Conservation (phyloP, 352 stramenopile genomes). For the Phytopythium mirpurense region DNA sequence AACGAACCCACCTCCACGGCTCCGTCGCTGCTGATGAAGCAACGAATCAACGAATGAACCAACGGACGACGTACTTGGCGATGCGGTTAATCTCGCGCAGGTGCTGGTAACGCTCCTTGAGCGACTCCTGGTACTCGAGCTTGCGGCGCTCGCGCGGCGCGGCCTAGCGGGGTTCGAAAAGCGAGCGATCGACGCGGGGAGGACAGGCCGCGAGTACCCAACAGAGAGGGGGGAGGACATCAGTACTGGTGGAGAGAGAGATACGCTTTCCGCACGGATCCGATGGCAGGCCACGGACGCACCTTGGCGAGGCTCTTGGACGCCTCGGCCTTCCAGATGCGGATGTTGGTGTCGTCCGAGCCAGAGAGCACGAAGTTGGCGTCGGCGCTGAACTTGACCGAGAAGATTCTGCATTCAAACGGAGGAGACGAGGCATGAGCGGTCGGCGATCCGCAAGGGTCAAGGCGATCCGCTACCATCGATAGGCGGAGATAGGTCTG, state of each 20-base stretch:
- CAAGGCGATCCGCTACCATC: too few species aligned
- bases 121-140: constrained; percentile 95
- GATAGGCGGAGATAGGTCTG: too few species aligned
- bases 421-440: background rate
- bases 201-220: constrained; percentile 8
- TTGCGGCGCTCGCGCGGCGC: constrained; percentile 84
- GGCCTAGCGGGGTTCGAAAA: constrained; percentile 19
- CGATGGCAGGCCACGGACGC: too few species aligned
- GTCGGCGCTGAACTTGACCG: constrained; percentile 84
- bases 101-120: constrained; percentile 95
- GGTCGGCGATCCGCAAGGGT: too few species aligned
- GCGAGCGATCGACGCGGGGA: constrained; percentile 10
- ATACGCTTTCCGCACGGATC: too few species aligned
- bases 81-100: constrained; percentile 95
- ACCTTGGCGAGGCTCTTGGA: constrained; percentile 93
- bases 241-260: too few species aligned
- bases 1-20: too few species aligned
- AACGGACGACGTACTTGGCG: constrained; percentile 61
- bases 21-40: too few species aligned
- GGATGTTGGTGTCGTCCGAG: constrained; percentile 98
- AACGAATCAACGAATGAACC: constrained; percentile 9
- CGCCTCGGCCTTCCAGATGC: constrained; percentile 97
- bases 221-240: background rate
- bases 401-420: constrained; percentile 52
- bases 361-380: constrained; percentile 97